Evolutionary conservation across 2,329 filamentous ascomycete genomes (phyloP), one percentile per base, ranked within the genome.

Genomic region (Ceratocystis smalleyi): DNA sequence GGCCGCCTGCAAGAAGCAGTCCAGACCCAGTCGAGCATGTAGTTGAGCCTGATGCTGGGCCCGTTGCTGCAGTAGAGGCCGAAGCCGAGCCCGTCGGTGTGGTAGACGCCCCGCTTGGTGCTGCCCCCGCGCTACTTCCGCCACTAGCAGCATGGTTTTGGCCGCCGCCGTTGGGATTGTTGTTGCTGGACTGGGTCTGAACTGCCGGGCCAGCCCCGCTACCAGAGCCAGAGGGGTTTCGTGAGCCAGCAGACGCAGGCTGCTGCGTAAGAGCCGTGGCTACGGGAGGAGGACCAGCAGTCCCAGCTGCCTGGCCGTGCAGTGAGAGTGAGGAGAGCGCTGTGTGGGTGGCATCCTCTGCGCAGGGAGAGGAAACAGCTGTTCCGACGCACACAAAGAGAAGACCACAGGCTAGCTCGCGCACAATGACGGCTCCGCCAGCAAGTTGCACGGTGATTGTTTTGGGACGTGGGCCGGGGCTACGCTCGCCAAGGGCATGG

Each of bases 371-470:
- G 30, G 63, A 19, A 10, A 49, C 69, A 2, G 76, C 70, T 1
- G 79, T 76, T 0, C 82, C 83, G 49, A 85, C 77, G 68, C 81
- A 83, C 59, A 85, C 80, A 68, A 86, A 83, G 45, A 86, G 74
- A 57, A 86, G 76, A 19, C 82, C 82, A 71, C 82, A 85, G 49
- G 75, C 76, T 40, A 86, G 74, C 1, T 76, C 75, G 10, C 82
- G 76, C 64, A 86, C 81, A 22, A 85, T 78, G 68, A 86, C 78
- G 35, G 84, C 79, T 40, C 79, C 78, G 61, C 77, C 81, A 35
- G 77, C 76, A 60, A 86, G 78, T 72, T 86, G 81, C 40, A 85
- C 77, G 0, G 81, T 83, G 43, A 84, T 78, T 49, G 77, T 77
- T 65, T 73, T 51, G 7, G 64, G 62, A n/a, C 55, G 59, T 30